Evolutionary conservation across 179 eudicot genomes (phyloP).

Genomic region (Corrigiola litoralis): DNA sequence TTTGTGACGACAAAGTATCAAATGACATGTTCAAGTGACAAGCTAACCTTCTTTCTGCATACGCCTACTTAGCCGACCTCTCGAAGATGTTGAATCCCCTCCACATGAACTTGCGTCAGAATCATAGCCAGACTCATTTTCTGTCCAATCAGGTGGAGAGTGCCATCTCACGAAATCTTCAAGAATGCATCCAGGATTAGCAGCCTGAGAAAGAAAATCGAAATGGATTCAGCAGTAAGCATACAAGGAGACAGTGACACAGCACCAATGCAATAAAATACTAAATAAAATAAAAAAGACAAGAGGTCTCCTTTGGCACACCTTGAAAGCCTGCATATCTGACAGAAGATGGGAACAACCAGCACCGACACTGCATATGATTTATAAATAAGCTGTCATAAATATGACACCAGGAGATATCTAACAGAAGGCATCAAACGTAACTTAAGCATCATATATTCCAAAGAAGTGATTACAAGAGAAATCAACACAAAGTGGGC

Average conservation of each 20-base stretch:
- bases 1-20: neutral
- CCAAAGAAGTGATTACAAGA: neutral
- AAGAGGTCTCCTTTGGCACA: conserved; percentile 18
- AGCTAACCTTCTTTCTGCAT: conserved; percentile 87
- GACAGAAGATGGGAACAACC: conserved; percentile 97
- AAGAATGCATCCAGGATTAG: conserved; percentile 93
- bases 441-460: neutral
- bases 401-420: neutral
- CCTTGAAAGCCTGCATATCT: conserved; percentile 99
- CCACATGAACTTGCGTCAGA: conserved; percentile 33
- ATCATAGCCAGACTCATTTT: conserved; percentile 36
- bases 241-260: neutral
- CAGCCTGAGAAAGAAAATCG: conserved; percentile 54
- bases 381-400: conserved; percentile 24
- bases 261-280: neutral
- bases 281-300: neutral
- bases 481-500: neutral
- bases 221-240: neutral
- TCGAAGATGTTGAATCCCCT: conserved; percentile 45
- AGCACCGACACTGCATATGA: conserved; percentile 72
- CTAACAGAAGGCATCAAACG: neutral
- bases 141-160: conserved; percentile 96
- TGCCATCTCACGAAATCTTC: conserved; percentile 99
- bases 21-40: neutral
- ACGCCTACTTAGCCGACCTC: conserved; percentile 83